Evolutionary conservation across 108 stramenopile species (phyloP), one percentile per base, ranked within the genome.

Genomic region (Pseudonitzschia delicatissima): DNA sequence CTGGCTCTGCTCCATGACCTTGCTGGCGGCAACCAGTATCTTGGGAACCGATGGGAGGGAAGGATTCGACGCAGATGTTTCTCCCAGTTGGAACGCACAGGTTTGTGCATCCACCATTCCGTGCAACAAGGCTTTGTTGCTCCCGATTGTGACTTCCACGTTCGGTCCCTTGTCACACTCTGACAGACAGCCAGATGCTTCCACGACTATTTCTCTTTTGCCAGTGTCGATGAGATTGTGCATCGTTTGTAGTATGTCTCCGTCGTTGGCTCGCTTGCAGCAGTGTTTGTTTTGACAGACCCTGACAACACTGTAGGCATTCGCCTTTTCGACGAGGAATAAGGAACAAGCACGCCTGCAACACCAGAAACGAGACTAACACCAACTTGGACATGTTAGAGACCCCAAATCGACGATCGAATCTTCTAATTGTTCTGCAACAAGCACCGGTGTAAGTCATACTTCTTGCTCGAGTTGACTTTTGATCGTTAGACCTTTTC

Each of bases 221-320:
- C 18, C n/a, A 7, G 32, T 55, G 23, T 29, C 53, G 3, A 55
- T 9, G 13, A 55, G 53, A 15, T 55, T 55, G 32, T 55, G 53
- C n/a, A 55, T 55, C 18, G 58, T 60, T 57, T 55, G 42, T 8
- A 71, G 44, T 15, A 77, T 26, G 61, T 77, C 44, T n/a, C n/a
- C n/a, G 11, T n/a, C 15, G 5, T 66, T 39, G 5, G 50, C 47
- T 23, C 49, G 31, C 33, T 71, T 67, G 32, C 37, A 67, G 51
- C 76, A 77, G 51, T 71, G 29, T 42, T 77, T 77, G 69, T 71
- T 77, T 0, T 66, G 69, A 40, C 76, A 77, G 7, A 71, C 69
- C 51, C 52, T 26, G 25, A 76, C 34, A 51, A 34, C 50, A 17
- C 13, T 33, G 32, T 55, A 55, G 15, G 53, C 53, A 11, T 55